Base-by-base conservation (phyloP, 2,329 filamentous ascomycete species). In the Botrytis galanthina region DNA sequence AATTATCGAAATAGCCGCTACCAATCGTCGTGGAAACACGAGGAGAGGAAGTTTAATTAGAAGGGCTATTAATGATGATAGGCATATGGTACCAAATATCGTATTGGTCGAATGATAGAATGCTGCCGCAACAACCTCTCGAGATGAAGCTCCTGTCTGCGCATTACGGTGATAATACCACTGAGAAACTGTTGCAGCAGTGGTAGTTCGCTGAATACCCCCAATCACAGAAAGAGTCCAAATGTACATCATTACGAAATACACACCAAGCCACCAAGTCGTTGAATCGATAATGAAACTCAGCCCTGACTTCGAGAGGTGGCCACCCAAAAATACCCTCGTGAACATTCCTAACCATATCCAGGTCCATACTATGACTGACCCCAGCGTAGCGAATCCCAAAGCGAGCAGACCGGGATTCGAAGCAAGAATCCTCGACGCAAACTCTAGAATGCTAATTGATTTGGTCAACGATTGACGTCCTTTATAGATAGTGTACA, bases 121-220 rank as follows among this genome's bases (percentile, higher is more conserved):
- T 22, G 95, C 95, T 10, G 95, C 95, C 75, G 89, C 86, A 39
- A 98, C 94, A 66, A 98, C 92, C 72, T 95, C 91, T 73, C 88
- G 87, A 1, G 94, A 95, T 0, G 93, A 90, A 3, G 94, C 91
- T 14, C 91, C 86, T 8, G 95, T 94, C 18, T 91, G 88, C 7
- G 91, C 90, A 78, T 97, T 92, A 75, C 96, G 93, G 82, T 98
- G 95, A 82, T 98, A 99, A 83, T 99, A 99, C 96, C 96, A 99
- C 82, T 99, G 96, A 59, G 94, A 97, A 37, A 98, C 95, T 0
- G 95, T 97, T 18, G 96, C 96, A 37, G 94, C 95, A 22, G 95
- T 97, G 26, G 95, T 96, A 35, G 93, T 91, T 74, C 96, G 91
- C 82, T 99, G 95, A 35, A 98, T 88, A 29, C 94, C 94, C 73